Evolutionary conservation across 164 flowering plant species (phyloP).

Genomic region (Tinospora cordifolia): DNA sequence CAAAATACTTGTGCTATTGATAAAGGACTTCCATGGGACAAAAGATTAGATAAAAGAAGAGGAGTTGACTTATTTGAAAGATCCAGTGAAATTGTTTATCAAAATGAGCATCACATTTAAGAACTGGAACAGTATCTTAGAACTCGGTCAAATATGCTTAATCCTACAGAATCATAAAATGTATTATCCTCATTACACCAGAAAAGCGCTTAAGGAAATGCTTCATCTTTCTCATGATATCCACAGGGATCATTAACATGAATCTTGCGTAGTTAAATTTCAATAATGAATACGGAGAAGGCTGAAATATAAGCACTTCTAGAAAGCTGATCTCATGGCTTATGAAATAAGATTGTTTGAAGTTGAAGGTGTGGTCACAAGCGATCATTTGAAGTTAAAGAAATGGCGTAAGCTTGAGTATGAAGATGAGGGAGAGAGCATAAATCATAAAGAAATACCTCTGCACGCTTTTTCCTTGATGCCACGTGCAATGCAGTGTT

Average conservation of each 20-base stretch:
- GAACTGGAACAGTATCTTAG: neutral
- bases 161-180: too few species aligned
- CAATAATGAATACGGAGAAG: neutral
- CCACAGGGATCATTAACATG: too few species aligned
- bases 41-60: too few species aligned
- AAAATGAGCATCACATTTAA: too few species aligned
- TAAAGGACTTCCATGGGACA: too few species aligned
- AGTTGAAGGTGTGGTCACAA: neutral
- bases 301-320: neutral
- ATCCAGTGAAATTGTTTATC: too few species aligned
- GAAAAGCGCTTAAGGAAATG: too few species aligned
- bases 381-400: neutral
- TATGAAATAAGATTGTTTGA: neutral
- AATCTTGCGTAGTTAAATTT: neutral
- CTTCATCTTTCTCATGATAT: too few species aligned
- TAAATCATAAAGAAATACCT: slow-evolving; percentile 35
- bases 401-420: neutral
- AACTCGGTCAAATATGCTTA: neutral
- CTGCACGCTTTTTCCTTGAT: slow-evolving; percentile 74
- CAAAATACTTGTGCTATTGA: too few species aligned
- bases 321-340: neutral
- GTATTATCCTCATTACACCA: too few species aligned
- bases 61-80: too few species aligned
- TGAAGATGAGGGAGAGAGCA: neutral
- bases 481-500: slow-evolving; percentile 83